Percentiles rank a stretch among this genome's conserved stretches.
These are phyloP conservation scores for Kwoniella dendrophila DNA, from an alignment of 768 basidiomycete species.

Conservation along the genomic window DNA sequence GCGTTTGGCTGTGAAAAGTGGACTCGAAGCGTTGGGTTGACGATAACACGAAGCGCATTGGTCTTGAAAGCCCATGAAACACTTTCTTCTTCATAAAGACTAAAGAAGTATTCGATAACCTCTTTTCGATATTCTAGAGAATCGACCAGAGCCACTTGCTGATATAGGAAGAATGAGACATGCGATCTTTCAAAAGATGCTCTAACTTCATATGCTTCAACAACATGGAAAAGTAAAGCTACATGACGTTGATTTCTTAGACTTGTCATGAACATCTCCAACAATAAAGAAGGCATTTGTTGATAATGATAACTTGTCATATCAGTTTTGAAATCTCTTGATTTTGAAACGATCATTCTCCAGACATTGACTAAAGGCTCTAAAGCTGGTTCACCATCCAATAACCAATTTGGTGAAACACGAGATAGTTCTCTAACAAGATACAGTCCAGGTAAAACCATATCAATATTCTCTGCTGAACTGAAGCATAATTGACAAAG, in stretches of 20 bases:
- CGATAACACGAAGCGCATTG: constrained; percentile 68
- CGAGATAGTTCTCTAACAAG: constrained; percentile 75
- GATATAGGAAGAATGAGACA: constrained; percentile 80
- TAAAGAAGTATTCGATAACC: constrained; percentile 78
- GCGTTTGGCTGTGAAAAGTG: constrained; percentile 68
- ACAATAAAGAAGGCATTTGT: constrained; percentile 62
- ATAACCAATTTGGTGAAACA: constrained; percentile 71
- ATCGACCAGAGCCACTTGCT: constrained; percentile 74
- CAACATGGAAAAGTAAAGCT: constrained; percentile 84
- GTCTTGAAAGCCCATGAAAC: constrained; percentile 73
- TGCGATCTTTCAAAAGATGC: constrained; percentile 78
- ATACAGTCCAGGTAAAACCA: constrained; percentile 71
- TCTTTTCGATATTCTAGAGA: constrained; percentile 72
- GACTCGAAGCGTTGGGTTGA: constrained; percentile 82
- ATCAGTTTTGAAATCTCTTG: constrained; percentile 39
- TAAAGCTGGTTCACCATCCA: constrained; percentile 64
- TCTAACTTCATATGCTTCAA: constrained; percentile 75
- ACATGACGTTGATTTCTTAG: constrained; percentile 70
- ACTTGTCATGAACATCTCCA: constrained; percentile 71
- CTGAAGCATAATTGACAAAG: constrained; percentile 56
- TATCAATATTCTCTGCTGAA: constrained; percentile 58
- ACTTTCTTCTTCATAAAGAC: constrained; percentile 71
- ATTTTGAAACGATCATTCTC: constrained; percentile 58
- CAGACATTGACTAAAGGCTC: constrained; percentile 75
- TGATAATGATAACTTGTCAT: constrained; percentile 46